Conservation (phyloP, 139 green algal species). For the Closterium sp. region DNA sequence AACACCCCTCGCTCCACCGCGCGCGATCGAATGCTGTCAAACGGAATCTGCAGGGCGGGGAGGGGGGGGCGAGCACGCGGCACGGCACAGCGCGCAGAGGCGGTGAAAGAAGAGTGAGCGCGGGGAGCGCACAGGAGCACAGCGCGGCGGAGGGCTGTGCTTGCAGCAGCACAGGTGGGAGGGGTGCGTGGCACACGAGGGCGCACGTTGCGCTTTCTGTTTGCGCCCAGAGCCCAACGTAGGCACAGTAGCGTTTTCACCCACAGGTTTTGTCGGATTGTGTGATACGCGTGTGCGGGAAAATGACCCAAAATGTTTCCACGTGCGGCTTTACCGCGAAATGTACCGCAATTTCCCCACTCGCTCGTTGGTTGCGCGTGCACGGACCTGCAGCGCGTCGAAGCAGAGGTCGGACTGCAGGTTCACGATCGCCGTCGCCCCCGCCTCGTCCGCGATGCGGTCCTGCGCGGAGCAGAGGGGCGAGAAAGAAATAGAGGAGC, state of each 20-base stretch:
- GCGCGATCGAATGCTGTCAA: conserved; percentile 47
- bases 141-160: neutral
- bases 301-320: no score
- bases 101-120: neutral
- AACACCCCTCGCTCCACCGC: conserved; percentile 57
- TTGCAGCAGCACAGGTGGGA: neutral
- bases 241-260: no score
- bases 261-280: no score
- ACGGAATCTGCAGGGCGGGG: no score
- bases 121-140: neutral
- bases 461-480: no score
- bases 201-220: neutral
- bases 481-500: no score
- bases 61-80: no score
- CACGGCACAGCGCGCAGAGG: neutral
- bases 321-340: no score
- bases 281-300: no score
- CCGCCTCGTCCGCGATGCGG: conserved; percentile 51
- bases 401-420: conserved; percentile 71
- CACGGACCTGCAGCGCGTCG: conserved; percentile 65
- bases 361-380: no score
- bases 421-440: conserved; percentile 58
- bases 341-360: no score
- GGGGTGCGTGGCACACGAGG: no score
- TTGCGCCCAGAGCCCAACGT: neutral